Conservation (phyloP, 805 yeast species). For the Cyberlindnera americana region DNA sequence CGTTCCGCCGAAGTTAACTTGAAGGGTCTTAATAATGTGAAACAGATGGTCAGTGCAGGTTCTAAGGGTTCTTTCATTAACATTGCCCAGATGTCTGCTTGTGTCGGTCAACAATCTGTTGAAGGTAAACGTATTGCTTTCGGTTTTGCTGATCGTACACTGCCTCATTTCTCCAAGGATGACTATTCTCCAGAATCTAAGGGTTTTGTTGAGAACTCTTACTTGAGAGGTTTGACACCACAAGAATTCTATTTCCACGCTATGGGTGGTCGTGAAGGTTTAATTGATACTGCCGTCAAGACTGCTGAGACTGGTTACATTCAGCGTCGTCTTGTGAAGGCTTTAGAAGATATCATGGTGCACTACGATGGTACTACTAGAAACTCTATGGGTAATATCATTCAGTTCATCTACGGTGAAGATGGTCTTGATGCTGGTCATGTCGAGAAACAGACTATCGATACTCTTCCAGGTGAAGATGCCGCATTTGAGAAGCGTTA, state of each 20-base stretch:
- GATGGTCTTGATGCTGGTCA: slow-evolving; percentile 99
- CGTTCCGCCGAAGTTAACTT: slow-evolving; percentile 95
- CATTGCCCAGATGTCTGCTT: slow-evolving; percentile 99
- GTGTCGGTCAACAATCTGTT: slow-evolving; percentile 99
- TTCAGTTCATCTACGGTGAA: slow-evolving; percentile 97
- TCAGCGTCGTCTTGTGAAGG: slow-evolving; percentile 96
- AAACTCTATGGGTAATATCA: slow-evolving; percentile 93
- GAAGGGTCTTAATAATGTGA: slow-evolving; percentile 91
- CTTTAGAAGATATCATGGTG: slow-evolving; percentile 95
- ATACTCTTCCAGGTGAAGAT: slow-evolving; percentile 92
- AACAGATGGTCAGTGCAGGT: slow-evolving; percentile 99
- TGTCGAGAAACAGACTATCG: slow-evolving; percentile 94
- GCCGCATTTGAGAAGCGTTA: slow-evolving; percentile 77
- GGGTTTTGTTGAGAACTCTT: slow-evolving; percentile 97
- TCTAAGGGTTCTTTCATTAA: slow-evolving; percentile 98
- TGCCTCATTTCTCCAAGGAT: slow-evolving; percentile 98
- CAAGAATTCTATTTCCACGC: slow-evolving; percentile 99
- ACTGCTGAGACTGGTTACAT: slow-evolving; percentile 99
- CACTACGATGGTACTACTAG: slow-evolving; percentile 98
- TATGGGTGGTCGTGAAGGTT: slow-evolving; percentile 99
- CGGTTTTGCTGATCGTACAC: slow-evolving; percentile 92
- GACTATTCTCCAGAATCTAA: slow-evolving; percentile 98
- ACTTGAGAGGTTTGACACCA: slow-evolving; percentile 95
- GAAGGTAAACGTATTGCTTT: slow-evolving; percentile 99
- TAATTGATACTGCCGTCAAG: slow-evolving; percentile 98